These are phyloP conservation scores for Biscogniauxia mediterranea DNA, from an alignment of 2,329 filamentous ascomycete species.

Conservation along the genomic window DNA sequence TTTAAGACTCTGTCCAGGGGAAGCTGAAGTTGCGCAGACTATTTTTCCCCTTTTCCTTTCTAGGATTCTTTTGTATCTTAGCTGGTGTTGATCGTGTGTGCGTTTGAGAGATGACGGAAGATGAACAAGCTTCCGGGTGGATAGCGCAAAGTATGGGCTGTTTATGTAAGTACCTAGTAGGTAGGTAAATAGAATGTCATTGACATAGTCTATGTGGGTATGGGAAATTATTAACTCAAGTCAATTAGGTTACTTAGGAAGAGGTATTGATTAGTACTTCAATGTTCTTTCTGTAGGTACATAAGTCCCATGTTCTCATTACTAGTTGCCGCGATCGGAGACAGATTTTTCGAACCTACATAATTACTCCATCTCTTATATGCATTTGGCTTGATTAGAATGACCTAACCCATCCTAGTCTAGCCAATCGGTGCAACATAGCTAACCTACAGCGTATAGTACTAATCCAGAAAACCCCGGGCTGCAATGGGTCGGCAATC, in stretches of 20 bases:
- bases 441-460: too few relatives aligned
- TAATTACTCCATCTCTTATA: background rate
- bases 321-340: slow-evolving; percentile 28
- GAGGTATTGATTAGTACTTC: too few relatives aligned
- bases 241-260: too few relatives aligned
- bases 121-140: background rate
- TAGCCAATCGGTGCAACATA: background rate
- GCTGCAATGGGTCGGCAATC: too few relatives aligned
- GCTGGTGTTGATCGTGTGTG: background rate
- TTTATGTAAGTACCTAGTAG: too few relatives aligned
- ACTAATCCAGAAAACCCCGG: background rate
- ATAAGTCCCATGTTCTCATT: background rate
- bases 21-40: background rate
- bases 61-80: background rate
- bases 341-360: slow-evolving; percentile 12
- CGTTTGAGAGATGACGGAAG: background rate
- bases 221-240: too few relatives aligned
- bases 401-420: background rate
- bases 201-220: too few relatives aligned
- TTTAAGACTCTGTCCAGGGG: background rate
- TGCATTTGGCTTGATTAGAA: background rate
- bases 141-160: background rate
- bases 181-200: too few relatives aligned
- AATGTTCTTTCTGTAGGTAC: too few relatives aligned
- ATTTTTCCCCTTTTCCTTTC: background rate